A percentile compares a stretch with the other conserved stretches of the same genome.
phyloP scores from a whole-genome alignment of 2,329 filamentous ascomycete genomes.

The Aspergillus ibericus region DNA sequence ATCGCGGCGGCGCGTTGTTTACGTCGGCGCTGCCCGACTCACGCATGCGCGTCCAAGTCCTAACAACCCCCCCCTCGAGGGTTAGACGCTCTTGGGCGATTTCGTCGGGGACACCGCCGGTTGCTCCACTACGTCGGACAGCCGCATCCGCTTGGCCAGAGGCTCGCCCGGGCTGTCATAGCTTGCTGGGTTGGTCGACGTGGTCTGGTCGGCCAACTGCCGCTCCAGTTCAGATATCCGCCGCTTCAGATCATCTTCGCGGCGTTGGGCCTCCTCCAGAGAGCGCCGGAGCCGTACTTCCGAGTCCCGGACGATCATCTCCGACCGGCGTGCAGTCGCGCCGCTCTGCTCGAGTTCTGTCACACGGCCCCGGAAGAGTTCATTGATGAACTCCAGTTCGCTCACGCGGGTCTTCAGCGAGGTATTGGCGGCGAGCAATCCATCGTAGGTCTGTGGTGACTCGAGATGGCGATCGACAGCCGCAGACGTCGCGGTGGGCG shows the following conservation, averaged over 20 bases:
- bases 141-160: constrained; percentile 56
- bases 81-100: constrained; percentile 37
- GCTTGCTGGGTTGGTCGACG: constrained; percentile 15
- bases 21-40: constrained; percentile 5
- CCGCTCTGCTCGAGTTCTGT: constrained; percentile 75
- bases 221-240: constrained; percentile 76
- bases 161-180: constrained; percentile 45
- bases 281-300: constrained; percentile 59
- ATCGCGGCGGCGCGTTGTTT: constrained; percentile 14
- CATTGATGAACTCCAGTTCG: constrained; percentile 93
- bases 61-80: constrained; percentile 6
- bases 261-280: constrained; percentile 72
- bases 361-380: constrained; percentile 73
- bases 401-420: constrained; percentile 92
- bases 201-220: constrained; percentile 43
- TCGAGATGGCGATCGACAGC: constrained; percentile 65
- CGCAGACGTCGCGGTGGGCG: constrained; percentile 60
- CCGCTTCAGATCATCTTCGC: constrained; percentile 79
- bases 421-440: constrained; percentile 75
- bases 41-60: constrained; percentile 8
- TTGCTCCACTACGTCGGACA: constrained; percentile 56
- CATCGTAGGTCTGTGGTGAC: constrained; percentile 74
- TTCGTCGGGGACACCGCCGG: constrained; percentile 31
- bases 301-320: constrained; percentile 56
- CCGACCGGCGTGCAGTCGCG: constrained; percentile 62